Evolutionary conservation across 2,329 filamentous ascomycete genomes (phyloP).

Genomic region (Clarireedia homoeocarpa): DNA sequence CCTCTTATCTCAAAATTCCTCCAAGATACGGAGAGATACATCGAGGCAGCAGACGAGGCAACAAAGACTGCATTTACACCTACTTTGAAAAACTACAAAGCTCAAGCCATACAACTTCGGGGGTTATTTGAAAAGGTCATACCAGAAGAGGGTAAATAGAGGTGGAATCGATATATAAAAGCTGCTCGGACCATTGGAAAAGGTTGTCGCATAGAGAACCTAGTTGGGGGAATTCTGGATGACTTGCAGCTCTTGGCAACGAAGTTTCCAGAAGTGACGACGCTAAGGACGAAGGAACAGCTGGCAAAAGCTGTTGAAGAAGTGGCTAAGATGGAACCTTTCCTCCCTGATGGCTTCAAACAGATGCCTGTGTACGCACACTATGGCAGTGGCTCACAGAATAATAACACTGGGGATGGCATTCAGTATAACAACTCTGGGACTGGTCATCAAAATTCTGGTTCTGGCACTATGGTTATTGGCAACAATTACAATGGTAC

Average conservation of each 20-base stretch:
- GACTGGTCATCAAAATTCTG: constrained; percentile 1
- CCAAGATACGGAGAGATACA: constrained; percentile 10
- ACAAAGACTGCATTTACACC: constrained; percentile 10
- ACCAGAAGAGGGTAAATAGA: constrained; percentile 7
- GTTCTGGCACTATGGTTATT: constrained; percentile 4
- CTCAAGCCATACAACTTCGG: constrained; percentile 10
- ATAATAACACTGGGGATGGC: constrained; percentile 5
- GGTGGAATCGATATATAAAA: constrained; percentile 13
- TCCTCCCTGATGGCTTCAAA: constrained; percentile 1
- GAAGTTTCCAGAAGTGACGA: constrained; percentile 9
- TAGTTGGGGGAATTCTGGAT: constrained; percentile 12
- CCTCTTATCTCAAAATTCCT: constrained; percentile 11
- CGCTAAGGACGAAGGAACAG: constrained; percentile 10
- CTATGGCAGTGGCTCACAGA: constrained; percentile 9
- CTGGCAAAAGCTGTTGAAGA: constrained; percentile 13
- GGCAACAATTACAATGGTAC: constrained; percentile 7
- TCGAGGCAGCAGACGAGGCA: constrained; percentile 3
- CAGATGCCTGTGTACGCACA: background rate
- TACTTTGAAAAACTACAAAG: constrained; percentile 10
- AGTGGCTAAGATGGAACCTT: constrained; percentile 11
- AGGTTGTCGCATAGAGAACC: constrained; percentile 10
- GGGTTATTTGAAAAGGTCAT: constrained; percentile 15
- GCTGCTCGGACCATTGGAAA: constrained; percentile 13
- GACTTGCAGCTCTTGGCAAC: constrained; percentile 15
- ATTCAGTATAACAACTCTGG: constrained; percentile 5